phyloP scores from a whole-genome alignment of 164 flowering plant species.

The Dillenia suffruticosa region DNA sequence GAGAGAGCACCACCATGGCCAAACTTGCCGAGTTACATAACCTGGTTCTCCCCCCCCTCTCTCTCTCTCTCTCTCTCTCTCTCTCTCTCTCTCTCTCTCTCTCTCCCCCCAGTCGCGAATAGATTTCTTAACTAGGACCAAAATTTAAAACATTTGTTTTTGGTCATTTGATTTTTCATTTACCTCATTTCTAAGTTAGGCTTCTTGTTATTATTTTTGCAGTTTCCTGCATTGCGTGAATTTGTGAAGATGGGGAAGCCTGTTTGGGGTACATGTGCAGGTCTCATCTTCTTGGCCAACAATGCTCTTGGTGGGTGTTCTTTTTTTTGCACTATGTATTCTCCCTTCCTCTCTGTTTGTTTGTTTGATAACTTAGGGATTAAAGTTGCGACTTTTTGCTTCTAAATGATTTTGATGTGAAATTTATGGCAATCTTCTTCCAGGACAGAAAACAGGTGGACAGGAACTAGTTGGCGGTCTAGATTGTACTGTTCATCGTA shows the following conservation, averaged over 20 bases:
- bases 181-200: too few relatives aligned
- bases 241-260: constrained; percentile 92
- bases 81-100: constrained; percentile 6
- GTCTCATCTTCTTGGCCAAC: constrained; percentile 89
- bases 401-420: not conserved
- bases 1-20: constrained; percentile 99
- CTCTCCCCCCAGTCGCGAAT: not conserved
- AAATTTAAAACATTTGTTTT: not conserved
- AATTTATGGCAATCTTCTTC: not conserved
- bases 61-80: constrained; percentile 5
- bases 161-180: not conserved
- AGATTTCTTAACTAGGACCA: too few relatives aligned
- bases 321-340: not conserved
- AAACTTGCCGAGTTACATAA: constrained; percentile 89
- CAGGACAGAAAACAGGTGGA: constrained; percentile 91
- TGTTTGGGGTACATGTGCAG: constrained; percentile 99
- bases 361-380: too few relatives aligned
- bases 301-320: constrained; percentile 61
- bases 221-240: constrained; percentile 93
- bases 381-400: not conserved
- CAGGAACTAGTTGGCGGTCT: constrained; percentile 91
- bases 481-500: constrained; percentile 88
- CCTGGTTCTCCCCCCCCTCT: constrained; percentile 55
- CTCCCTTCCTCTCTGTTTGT: too few relatives aligned
- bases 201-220: not conserved